Base-by-base conservation (phyloP, 2,329 filamentous ascomycete species). In the Ploettnerulaceae sp. region DNA sequence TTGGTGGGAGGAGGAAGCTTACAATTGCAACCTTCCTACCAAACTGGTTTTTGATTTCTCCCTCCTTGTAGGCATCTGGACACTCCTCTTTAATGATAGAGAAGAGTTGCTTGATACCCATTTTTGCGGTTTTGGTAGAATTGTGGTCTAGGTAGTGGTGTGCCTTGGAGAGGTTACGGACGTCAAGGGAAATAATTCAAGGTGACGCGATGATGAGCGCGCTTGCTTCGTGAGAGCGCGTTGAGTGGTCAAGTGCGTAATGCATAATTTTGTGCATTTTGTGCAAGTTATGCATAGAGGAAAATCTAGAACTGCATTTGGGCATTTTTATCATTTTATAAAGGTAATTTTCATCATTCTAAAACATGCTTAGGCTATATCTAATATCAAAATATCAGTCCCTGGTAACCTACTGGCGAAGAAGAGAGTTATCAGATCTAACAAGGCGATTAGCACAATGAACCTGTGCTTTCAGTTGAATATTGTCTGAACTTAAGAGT, bases 11-110 rank as follows among this genome's bases (percentile, higher is more conserved):
- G 31, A 26, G 11, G 2, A 25, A 24, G 74, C 87, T 65, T 74
- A 95, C 90, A 69, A 96, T 96, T 42, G 91, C 91, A 52, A 98
- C 91, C 71, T 98, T 98, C 66, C 93, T 87, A 55, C 93, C 93
- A 66, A 98, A 98, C 57, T 98, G 93, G 60, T 91, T 91, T 72
- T 98, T 98, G 75, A 98, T 98, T 65, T 98, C 93, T 51, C 93
- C 89, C 64, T 89, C 85, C 69, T 96, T 97, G 75, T 96, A 80
- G 25, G 93, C 86, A 70, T 90, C 87, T n/a, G 93, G 93, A 56
- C 89, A 87, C 71, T 97, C 86, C 64, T 96, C 90, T 62, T 86
- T 85, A 69, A 93, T 89, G 66, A 93, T 84, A 56, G 80, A 76
- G 67, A 84, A 89, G 33, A 93, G 77, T 60, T 86, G 80, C 74